These are phyloP conservation scores for Arabis alpina DNA, from an alignment of 345 rosid species.

Conservation along the genomic window DNA sequence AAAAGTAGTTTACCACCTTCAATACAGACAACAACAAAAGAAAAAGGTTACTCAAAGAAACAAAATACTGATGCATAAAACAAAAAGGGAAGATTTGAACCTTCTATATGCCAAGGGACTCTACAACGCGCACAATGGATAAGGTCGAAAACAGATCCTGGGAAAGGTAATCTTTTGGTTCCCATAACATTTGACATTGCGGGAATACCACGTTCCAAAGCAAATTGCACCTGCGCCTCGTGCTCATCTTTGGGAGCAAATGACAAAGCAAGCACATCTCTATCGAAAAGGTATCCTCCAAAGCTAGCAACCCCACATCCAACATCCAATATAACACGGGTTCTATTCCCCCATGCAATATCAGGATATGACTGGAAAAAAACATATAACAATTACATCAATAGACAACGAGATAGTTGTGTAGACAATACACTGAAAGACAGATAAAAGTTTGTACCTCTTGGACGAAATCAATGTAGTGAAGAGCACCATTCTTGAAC, in stretches of 20 bases:
- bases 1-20: constrained; percentile 90
- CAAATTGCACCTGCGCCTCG: constrained; percentile 95
- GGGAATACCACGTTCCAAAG: constrained; percentile 93
- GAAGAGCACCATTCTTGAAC: constrained; percentile 81
- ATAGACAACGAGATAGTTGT: constrained; percentile 13
- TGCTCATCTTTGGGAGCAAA: constrained; percentile 98
- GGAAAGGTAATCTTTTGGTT: constrained; percentile 82
- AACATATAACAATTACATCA: constrained; percentile 16
- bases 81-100: constrained; percentile 39
- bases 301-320: constrained; percentile 98
- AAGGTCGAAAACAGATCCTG: constrained; percentile 75
- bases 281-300: constrained; percentile 86
- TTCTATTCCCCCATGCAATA: constrained; percentile 78
- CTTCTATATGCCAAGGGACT: constrained; percentile 98
- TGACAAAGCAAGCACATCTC: constrained; percentile 83
- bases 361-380: constrained; percentile 62
- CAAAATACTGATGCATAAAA: not conserved
- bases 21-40: constrained; percentile 5
- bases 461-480: constrained; percentile 64
- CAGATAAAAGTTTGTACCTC: constrained; percentile 49
- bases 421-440: not conserved
- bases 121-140: constrained; percentile 95
- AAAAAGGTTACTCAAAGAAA: not conserved
- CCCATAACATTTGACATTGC: constrained; percentile 90
- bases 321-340: constrained; percentile 84